These are phyloP conservation scores for Coccomyxa sp. DNA, from an alignment of 139 green algal species.

Conservation along the genomic window DNA sequence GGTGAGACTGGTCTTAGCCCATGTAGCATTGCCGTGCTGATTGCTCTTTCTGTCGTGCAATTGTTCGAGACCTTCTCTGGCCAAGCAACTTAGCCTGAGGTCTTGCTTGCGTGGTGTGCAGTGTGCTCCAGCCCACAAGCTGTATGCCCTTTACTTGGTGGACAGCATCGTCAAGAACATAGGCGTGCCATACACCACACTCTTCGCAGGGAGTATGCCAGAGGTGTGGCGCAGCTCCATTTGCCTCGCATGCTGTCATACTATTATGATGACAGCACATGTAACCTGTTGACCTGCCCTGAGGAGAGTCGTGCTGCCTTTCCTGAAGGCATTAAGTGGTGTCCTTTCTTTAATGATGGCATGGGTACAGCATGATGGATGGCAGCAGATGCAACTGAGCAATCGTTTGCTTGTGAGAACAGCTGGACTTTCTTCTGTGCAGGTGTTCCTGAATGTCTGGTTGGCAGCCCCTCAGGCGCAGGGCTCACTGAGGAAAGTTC, in stretches of 20 bases:
- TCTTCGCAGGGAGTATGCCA: slow-evolving; percentile 38
- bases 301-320: too few relatives aligned
- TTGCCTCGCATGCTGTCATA: not conserved
- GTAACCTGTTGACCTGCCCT: too few relatives aligned
- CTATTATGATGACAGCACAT: too few relatives aligned
- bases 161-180: slow-evolving; percentile 80
- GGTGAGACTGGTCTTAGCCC: slow-evolving; percentile 17
- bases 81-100: too few relatives aligned
- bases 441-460: slow-evolving; percentile 53
- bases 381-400: too few relatives aligned
- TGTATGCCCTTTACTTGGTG: slow-evolving; percentile 72
- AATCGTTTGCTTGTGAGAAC: too few relatives aligned
- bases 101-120: not conserved
- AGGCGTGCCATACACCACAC: slow-evolving; percentile 44
- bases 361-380: too few relatives aligned
- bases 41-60: too few relatives aligned
- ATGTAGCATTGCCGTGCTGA: too few relatives aligned
- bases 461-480: slow-evolving; percentile 23
- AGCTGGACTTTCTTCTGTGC: not conserved
- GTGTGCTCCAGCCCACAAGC: slow-evolving; percentile 43
- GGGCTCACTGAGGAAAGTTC: slow-evolving; percentile 41
- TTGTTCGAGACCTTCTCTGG: too few relatives aligned
- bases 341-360: too few relatives aligned
- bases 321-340: too few relatives aligned
- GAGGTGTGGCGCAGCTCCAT: slow-evolving; percentile 22